Evolutionary conservation across 106 monocot genomes (phyloP).

Genomic region (Gastrodia elata): DNA sequence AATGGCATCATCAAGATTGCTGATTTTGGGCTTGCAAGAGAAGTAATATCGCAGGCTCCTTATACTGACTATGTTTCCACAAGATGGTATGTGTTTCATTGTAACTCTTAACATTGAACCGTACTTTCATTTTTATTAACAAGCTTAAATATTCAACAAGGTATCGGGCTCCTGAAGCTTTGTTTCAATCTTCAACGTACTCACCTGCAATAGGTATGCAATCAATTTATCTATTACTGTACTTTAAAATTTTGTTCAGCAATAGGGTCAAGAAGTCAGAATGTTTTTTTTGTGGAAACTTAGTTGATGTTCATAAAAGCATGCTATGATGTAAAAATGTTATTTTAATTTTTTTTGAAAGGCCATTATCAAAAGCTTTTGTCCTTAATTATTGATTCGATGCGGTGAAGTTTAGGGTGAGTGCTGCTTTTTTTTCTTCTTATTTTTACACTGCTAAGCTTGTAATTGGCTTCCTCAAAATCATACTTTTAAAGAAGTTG

Average conservation of each 20-base stretch:
- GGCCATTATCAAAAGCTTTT: background rate
- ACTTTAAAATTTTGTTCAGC: background rate
- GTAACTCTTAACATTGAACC: background rate
- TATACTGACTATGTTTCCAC: conserved; percentile 98
- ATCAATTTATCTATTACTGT: background rate
- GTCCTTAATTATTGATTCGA: background rate
- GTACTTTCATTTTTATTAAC: background rate
- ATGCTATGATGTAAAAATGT: background rate
- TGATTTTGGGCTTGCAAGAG: conserved; percentile 92
- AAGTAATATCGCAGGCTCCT: conserved; percentile 71
- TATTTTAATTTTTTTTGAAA: background rate
- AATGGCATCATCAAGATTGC: conserved; percentile 69
- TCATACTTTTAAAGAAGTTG: background rate
- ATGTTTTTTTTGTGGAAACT: background rate
- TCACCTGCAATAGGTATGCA: conserved; percentile 74
- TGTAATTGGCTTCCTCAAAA: background rate
- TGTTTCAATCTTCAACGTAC: conserved; percentile 61
- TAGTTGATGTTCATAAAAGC: background rate
- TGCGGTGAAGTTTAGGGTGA: background rate
- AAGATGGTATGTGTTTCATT: conserved; percentile 70
- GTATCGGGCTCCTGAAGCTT: conserved; percentile 93
- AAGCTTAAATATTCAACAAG: conserved; percentile 22
- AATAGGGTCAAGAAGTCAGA: background rate
- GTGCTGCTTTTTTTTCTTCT: background rate
- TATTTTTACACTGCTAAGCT: background rate